Conservation (phyloP, 225 moss, liverwort and hornwort genomes). For the Asterella californica region DNA sequence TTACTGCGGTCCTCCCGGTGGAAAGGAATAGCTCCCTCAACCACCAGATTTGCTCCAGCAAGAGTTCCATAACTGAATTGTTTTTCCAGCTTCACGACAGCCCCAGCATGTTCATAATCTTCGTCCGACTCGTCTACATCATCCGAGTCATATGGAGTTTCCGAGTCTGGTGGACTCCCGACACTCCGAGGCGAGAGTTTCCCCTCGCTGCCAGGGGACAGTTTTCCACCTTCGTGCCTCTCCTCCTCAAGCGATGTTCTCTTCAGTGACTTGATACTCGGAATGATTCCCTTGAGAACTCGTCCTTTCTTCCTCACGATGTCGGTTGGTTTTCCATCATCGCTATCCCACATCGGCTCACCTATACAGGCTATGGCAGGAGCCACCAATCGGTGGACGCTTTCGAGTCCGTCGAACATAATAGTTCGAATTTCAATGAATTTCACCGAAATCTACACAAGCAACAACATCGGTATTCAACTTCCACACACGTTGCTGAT, state of each 20-base stretch:
- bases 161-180: conserved; percentile 69
- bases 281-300: conserved; percentile 48
- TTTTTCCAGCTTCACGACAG: conserved; percentile 56
- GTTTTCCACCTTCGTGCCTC: conserved; percentile 63
- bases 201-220: conserved; percentile 46
- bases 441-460: conserved; percentile 63
- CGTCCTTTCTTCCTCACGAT: conserved; percentile 53
- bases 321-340: conserved; percentile 49
- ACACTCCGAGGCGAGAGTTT: conserved; percentile 82
- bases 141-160: conserved; percentile 79
- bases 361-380: conserved; percentile 96
- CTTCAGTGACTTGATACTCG: conserved; percentile 48
- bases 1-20: conserved; percentile 49
- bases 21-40: conserved; percentile 89
- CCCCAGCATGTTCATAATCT: conserved; percentile 59
- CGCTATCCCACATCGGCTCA: conserved; percentile 75
- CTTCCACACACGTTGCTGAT: neutral
- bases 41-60: conserved; percentile 82
- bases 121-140: conserved; percentile 71
- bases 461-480: conserved; percentile 1
- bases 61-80: conserved; percentile 94
- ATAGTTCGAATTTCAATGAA: conserved; percentile 75
- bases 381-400: conserved; percentile 82
- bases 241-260: conserved; percentile 54
- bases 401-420: conserved; percentile 76